These are phyloP conservation scores for Naumovozyma castellii DNA, from an alignment of 805 yeast species.

Conservation along the genomic window DNA sequence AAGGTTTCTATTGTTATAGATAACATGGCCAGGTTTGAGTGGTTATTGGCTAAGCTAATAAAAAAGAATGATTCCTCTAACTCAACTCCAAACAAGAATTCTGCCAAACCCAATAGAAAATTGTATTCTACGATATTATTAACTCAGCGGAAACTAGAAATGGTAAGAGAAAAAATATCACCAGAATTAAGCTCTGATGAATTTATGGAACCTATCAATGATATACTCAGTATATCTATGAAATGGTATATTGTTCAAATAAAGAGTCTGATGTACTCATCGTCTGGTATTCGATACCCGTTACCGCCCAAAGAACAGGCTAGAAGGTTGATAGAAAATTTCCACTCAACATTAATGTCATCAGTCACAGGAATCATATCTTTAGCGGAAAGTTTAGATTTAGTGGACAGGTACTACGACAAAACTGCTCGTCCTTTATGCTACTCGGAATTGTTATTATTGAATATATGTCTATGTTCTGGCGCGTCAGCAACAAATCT, in stretches of 20 bases:
- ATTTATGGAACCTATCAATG: slow-evolving; percentile 15
- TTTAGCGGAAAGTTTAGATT: slow-evolving; percentile 11
- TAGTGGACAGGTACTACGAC: slow-evolving; percentile 16
- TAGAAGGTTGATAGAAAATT: slow-evolving; percentile 17
- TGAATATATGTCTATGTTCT: slow-evolving; percentile 18
- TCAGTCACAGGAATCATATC: slow-evolving; percentile 15
- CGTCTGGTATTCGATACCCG: slow-evolving; percentile 4
- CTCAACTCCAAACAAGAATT: background rate
- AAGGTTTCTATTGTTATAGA: slow-evolving; percentile 19
- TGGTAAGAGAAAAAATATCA: slow-evolving; percentile 13
- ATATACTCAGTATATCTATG: slow-evolving; percentile 11
- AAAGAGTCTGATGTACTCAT: slow-evolving; percentile 8
- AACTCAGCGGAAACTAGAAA: slow-evolving; percentile 17
- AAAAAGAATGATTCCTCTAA: slow-evolving; percentile 3
- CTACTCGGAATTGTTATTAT: slow-evolving; percentile 20
- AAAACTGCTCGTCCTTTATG: slow-evolving; percentile 8
- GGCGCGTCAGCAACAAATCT: slow-evolving; percentile 16
- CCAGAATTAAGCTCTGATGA: slow-evolving; percentile 6
- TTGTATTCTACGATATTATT: slow-evolving; percentile 15
- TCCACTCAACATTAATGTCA: slow-evolving; percentile 11
- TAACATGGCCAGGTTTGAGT: slow-evolving; percentile 15
- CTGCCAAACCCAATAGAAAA: slow-evolving; percentile 7
- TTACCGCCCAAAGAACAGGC: slow-evolving; percentile 21
- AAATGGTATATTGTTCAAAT: slow-evolving; percentile 22
- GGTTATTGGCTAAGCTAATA: slow-evolving; percentile 12